Base-by-base conservation (phyloP, 2,329 filamentous ascomycete species). In the Alternaria metachromatica region DNA sequence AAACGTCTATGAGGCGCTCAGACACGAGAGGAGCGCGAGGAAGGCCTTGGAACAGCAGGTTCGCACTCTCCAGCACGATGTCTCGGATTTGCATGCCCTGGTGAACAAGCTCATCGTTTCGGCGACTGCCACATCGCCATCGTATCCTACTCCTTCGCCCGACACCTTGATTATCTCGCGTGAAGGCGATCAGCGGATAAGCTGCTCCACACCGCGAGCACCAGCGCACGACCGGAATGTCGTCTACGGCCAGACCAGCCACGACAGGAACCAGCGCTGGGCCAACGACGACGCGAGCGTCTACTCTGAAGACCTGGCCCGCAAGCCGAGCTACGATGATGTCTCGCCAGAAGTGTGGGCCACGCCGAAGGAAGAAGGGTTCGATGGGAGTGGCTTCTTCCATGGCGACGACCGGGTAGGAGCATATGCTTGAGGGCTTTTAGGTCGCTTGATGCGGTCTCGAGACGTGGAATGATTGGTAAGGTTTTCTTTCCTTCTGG, bases 291-390 rank as follows among this genome's bases (percentile, higher is more conserved):
- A 66, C 8, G 60, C 58, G 41, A 68, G 67, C 46, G 56, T 59
- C 13, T 62, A 67, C 25, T 62, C 48, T 13, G 67, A 59, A 13
- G 63, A 63, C 20, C 64, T 25, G 21, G 69, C 65, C 11, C 49
- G 57, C 7, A 58, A 48, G 46, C 64, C 60, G 18, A 66, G 66
- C 30, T 63, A 62, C n/a, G 73, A 76, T 15, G 72, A 76, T 8
- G 45, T 73, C 1, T 61, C 73, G 55, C 76, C 75, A 3, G 78
- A 80, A 21, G 71, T 69, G 3, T 80, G 76, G 76, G 74, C 74
- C 6, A 80, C 78, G 63, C 78, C 78, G 1, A 78, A 74, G 78
- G 67, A 86, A 79, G 60, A 75, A 64, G 69, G 58, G 11, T 71
- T 68, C 21, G 50, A 60, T 20, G 63, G 58, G 0, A 73, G 69